phyloP scores from a whole-genome alignment of 805 yeast species.

The Ogataea sp. region DNA sequence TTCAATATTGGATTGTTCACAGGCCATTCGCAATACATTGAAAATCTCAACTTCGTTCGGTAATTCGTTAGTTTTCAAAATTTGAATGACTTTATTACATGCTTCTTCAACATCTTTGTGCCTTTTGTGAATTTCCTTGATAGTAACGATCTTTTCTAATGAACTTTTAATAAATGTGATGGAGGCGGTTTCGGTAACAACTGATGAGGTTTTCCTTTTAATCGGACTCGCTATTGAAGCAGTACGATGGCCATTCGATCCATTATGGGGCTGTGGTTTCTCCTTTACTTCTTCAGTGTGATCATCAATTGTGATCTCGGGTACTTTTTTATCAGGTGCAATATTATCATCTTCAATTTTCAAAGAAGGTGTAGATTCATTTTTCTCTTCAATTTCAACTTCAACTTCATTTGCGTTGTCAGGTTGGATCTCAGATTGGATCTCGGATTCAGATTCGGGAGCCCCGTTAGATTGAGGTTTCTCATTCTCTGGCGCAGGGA shows the following conservation, averaged over 20 bases:
- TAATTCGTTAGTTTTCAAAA: slow-evolving; percentile 30
- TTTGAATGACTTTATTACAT: slow-evolving; percentile 33
- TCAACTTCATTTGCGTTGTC: neutral
- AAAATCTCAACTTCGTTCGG: slow-evolving; percentile 51
- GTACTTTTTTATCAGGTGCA: neutral
- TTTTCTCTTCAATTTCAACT: neutral
- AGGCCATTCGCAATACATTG: slow-evolving; percentile 69
- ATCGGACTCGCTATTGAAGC: neutral
- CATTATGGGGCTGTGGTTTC: neutral
- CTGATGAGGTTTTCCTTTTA: neutral
- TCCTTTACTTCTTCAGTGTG: neutral
- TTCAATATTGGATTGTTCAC: slow-evolving; percentile 58
- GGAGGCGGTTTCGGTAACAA: slow-evolving; percentile 19
- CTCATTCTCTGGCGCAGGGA: neutral
- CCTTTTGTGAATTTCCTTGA: slow-evolving; percentile 31
- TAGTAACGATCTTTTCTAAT: slow-evolving; percentile 21
- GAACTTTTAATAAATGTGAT: slow-evolving; percentile 25
- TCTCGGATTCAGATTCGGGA: neutral
- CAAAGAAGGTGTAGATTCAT: too few species aligned
- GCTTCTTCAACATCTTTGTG: slow-evolving; percentile 31
- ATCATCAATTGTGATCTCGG: neutral
- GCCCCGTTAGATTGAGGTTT: neutral
- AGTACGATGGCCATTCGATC: neutral
- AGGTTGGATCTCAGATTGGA: too few species aligned
- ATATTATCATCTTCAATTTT: neutral